phyloP scores from a whole-genome alignment of 345 rosid genomes.

The Pistacia vera region DNA sequence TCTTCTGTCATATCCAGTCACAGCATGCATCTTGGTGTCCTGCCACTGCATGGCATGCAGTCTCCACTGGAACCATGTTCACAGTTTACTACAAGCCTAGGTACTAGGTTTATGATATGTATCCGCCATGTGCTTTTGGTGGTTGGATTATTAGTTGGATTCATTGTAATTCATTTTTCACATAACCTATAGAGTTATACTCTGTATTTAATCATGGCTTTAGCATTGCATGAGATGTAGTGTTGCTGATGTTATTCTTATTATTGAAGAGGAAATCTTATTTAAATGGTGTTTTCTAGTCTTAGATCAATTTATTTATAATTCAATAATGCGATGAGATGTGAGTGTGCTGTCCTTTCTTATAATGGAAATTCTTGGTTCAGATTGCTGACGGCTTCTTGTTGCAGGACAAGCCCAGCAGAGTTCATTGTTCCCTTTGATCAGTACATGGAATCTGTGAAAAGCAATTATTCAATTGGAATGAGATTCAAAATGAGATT shows the following conservation, averaged over 20 bases:
- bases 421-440: conserved; percentile 87
- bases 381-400: conserved; percentile 6
- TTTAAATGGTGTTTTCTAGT: background rate
- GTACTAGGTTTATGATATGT: conserved; percentile 29
- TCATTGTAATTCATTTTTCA: background rate
- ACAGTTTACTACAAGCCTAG: conserved; percentile 90
- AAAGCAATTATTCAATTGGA: conserved; percentile 69
- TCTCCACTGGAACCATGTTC: conserved; percentile 73
- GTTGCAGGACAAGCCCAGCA: conserved; percentile 73
- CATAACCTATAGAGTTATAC: background rate
- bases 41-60: conserved; percentile 91
- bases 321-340: background rate
- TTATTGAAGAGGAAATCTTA: background rate
- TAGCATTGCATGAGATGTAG: background rate
- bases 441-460: conserved; percentile 70
- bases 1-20: conserved; percentile 91
- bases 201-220: background rate
- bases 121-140: background rate
- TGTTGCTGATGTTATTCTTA: background rate
- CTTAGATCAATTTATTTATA: background rate
- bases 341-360: background rate
- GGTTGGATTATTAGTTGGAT: background rate
- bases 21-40: conserved; percentile 94
- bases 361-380: background rate
- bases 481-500: conserved; percentile 93